Conservation (phyloP, 2,329 filamentous ascomycete genomes). For the Alternaria infectoria region DNA sequence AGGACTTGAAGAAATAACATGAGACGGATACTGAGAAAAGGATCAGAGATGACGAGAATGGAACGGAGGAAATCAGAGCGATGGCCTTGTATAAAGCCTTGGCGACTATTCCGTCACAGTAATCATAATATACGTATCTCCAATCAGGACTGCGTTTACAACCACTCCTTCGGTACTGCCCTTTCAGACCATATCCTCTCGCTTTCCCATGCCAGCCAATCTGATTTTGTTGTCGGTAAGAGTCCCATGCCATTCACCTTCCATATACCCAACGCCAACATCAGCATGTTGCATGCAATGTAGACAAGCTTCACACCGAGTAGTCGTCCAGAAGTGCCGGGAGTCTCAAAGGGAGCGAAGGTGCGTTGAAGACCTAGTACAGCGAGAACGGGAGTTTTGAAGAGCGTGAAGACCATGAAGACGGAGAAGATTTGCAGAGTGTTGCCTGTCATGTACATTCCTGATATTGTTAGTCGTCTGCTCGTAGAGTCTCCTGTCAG, state of each 20-base stretch:
- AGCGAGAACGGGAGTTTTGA: slow-evolving; percentile 92
- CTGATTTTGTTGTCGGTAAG: slow-evolving; percentile 92
- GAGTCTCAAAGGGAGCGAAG: slow-evolving; percentile 90
- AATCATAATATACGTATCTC: not conserved
- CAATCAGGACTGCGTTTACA: slow-evolving; percentile 17
- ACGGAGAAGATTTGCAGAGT: slow-evolving; percentile 98
- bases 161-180: slow-evolving; percentile 46
- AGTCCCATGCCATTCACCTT: slow-evolving; percentile 97
- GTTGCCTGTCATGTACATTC: slow-evolving; percentile 99
- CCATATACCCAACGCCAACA: slow-evolving; percentile 87
- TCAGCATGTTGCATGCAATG: slow-evolving; percentile 82
- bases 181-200: slow-evolving; percentile 60
- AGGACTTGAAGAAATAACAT: not conserved
- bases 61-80: not conserved
- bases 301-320: slow-evolving; percentile 87
- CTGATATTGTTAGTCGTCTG: slow-evolving; percentile 24
- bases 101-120: not conserved
- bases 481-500: not conserved
- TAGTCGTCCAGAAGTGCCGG: slow-evolving; percentile 74
- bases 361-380: slow-evolving; percentile 81
- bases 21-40: not conserved
- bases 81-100: not conserved
- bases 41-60: not conserved
- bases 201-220: slow-evolving; percentile 96
- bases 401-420: slow-evolving; percentile 99